Evolutionary conservation across 1,139 yeast species (phyloP).

Genomic region (Suhomyces bribrorum): DNA sequence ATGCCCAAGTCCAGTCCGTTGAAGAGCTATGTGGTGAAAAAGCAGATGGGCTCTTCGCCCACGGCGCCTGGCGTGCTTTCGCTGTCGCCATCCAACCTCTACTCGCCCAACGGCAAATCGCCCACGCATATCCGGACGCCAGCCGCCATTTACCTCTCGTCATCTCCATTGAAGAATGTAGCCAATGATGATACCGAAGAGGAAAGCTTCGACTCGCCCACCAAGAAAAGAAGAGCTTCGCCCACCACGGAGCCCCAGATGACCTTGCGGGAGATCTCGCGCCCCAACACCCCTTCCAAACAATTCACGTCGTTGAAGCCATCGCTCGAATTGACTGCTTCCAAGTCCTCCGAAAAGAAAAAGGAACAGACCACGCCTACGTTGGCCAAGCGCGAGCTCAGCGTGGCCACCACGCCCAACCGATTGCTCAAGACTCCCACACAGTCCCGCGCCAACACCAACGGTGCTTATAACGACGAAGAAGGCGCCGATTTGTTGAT

Average conservation of each 20-base stretch:
- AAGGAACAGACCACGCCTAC: conserved; percentile 38
- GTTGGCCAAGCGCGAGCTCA: conserved; percentile 24
- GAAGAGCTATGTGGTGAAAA: conserved; percentile 30
- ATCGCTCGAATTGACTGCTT: conserved; percentile 33
- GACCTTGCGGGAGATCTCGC: conserved; percentile 39
- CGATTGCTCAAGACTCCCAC: conserved; percentile 43
- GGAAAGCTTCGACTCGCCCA: conserved; percentile 32
- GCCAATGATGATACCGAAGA: conserved; percentile 18
- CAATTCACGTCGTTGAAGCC: conserved; percentile 33
- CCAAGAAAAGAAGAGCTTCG: conserved; percentile 30
- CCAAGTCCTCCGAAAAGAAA: conserved; percentile 7
- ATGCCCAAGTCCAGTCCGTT: conserved; percentile 33
- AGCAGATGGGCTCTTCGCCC: conserved; percentile 21
- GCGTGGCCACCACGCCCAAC: conserved; percentile 15
- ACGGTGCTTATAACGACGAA: conserved; percentile 45
- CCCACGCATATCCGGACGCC: conserved; percentile 47
- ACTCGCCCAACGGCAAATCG: conserved; percentile 44
- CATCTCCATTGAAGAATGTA: conserved; percentile 35
- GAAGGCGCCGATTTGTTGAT: conserved; percentile 83
- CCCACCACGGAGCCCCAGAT: conserved; percentile 37
- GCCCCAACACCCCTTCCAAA: conserved; percentile 32
- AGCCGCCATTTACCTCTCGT: conserved; percentile 35
- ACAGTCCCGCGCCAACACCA: conserved; percentile 19
- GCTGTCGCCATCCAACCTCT: conserved; percentile 37
- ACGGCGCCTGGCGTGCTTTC: conserved; percentile 20